Conservation (phyloP, 352 stramenopile species). For the Phytophthora pseudosyringae region DNA sequence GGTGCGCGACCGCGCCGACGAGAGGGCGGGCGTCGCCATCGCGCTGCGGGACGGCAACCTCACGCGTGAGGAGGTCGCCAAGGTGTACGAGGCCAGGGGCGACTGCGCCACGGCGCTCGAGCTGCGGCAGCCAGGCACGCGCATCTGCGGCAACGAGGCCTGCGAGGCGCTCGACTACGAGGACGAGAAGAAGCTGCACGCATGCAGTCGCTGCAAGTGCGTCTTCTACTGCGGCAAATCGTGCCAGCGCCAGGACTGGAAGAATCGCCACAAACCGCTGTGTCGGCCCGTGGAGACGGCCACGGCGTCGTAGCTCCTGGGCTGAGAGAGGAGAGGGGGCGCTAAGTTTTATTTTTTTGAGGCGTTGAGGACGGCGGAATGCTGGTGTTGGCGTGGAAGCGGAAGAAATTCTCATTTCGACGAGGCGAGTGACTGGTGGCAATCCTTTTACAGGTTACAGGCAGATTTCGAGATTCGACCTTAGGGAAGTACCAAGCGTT, state of each 20-base stretch:
- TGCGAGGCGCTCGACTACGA: conserved; percentile 63
- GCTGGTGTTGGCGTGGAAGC: too few relatives aligned
- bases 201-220: conserved; percentile 68
- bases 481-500: too few relatives aligned
- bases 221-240: conserved; percentile 75
- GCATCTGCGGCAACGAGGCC: conserved; percentile 58
- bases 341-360: conserved; percentile 2
- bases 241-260: conserved; percentile 76
- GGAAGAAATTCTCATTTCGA: background rate
- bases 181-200: conserved; percentile 40
- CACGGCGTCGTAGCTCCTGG: conserved; percentile 5
- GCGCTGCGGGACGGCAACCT: conserved; percentile 66
- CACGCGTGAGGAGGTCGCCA: conserved; percentile 74
- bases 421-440: too few relatives aligned
- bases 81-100: conserved; percentile 70
- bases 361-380: background rate
- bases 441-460: too few relatives aligned
- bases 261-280: conserved; percentile 56
- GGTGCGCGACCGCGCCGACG: conserved; percentile 51
- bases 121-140: conserved; percentile 47
- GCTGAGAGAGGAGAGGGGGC: background rate
- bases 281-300: conserved; percentile 39
- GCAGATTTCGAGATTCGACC: too few relatives aligned
- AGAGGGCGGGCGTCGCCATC: conserved; percentile 36
- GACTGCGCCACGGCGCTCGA: conserved; percentile 52